Evolutionary conservation across 1,284 basidiomycete genomes (phyloP).

Genomic region (Polyporus tsugae): DNA sequence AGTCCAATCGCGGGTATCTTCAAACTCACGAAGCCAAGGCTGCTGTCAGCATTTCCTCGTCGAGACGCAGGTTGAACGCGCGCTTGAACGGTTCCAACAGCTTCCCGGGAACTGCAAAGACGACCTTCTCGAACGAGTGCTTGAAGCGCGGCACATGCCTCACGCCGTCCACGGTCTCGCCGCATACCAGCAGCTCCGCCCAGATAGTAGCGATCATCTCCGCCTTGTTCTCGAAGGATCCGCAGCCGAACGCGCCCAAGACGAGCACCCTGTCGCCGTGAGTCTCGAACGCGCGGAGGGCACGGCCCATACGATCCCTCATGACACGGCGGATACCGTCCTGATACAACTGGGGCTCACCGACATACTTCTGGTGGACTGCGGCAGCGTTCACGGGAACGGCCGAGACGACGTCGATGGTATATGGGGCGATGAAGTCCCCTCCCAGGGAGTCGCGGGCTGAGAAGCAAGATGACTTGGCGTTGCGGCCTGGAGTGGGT

Average conservation of each 20-base stretch:
- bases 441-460: slow-evolving; percentile 39
- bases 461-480: slow-evolving; percentile 18
- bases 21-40: slow-evolving; percentile 27
- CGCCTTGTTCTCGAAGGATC: slow-evolving; percentile 51
- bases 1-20: not conserved
- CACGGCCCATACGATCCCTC: slow-evolving; percentile 52
- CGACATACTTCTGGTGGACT: slow-evolving; percentile 49
- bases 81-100: slow-evolving; percentile 47
- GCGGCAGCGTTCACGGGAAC: slow-evolving; percentile 54
- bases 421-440: slow-evolving; percentile 50
- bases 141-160: slow-evolving; percentile 46
- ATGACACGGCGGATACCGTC: slow-evolving; percentile 50
- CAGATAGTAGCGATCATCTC: slow-evolving; percentile 63
- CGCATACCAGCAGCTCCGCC: slow-evolving; percentile 60
- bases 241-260: slow-evolving; percentile 58
- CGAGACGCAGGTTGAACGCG: slow-evolving; percentile 52
- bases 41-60: slow-evolving; percentile 49
- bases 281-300: slow-evolving; percentile 54
- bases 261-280: slow-evolving; percentile 53
- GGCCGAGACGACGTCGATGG: slow-evolving; percentile 54
- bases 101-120: slow-evolving; percentile 54
- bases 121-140: slow-evolving; percentile 52
- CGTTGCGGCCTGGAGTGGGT: slow-evolving; percentile 19
- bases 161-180: slow-evolving; percentile 38
- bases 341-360: slow-evolving; percentile 46